Evolutionary conservation across 768 basidiomycete species (phyloP), one percentile per base, ranked within the genome.

Genomic region (Boletales sp.): DNA sequence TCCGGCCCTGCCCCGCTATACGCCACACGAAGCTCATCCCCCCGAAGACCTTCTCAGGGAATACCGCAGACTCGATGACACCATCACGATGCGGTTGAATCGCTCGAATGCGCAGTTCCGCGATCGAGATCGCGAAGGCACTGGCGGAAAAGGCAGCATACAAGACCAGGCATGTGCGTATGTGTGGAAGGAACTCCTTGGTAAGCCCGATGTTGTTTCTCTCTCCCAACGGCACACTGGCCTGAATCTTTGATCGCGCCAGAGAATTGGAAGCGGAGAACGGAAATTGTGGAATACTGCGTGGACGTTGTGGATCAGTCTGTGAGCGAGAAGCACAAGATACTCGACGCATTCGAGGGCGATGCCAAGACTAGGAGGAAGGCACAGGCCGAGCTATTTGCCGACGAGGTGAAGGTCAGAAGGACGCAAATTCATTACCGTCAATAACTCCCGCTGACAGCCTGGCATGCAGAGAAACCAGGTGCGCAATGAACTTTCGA

Each of bases 11-110:
- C 47, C 32, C 49, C 35, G 35, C n/a, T 18, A 24, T 32, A 41
- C 35, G 35, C n/a, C 17, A 24, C 35, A 41, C 42, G 51, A 47
- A 40, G 40, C 58, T 66, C 48, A 60, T 39, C 37, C 55, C 55
- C 55, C 51, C 42, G 43, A 64, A 93, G 90, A 90, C 52, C 80
- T 92, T 59, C 74, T 93, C 66, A 83, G 76, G 62, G 89, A 92
- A 67, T 92, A 91, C 66, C 78, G 90, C 60, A 81, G 75, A 58
- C 71, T 92, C 13, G 90, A 93, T 68, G 90, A 93, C 61, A 73
- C 81, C 8, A 85, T 93, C 56, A 80, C 77, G 36, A 88, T 90
- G 84, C 76, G 90, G 31, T 67, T 91, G 41, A 92, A 93, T 65
- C 81, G 90, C 43, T 85, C 87, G 35, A 80, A 78, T 49, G 90